Conservation (phyloP, 2,329 filamentous ascomycete species). For the Cladosporium halotolerans region DNA sequence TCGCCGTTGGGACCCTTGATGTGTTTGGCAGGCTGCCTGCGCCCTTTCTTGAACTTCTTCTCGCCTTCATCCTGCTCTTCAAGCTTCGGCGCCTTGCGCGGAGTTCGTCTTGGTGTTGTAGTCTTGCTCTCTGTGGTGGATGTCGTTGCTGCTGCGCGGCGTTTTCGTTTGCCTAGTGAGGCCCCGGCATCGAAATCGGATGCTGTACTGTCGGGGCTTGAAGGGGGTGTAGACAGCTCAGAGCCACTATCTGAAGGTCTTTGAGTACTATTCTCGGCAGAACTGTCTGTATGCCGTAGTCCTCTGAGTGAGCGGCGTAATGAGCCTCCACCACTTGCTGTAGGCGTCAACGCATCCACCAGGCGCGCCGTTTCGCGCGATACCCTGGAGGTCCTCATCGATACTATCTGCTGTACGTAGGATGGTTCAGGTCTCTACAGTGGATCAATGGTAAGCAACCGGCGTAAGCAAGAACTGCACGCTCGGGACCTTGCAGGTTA, state of each 20-base stretch:
- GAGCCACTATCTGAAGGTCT: slow-evolving; percentile 7
- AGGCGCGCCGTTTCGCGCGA: slow-evolving; percentile 22
- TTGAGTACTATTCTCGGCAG: slow-evolving; percentile 1
- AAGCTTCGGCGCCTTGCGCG: slow-evolving; percentile 24
- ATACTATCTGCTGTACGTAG: too few relatives aligned
- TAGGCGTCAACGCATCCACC: slow-evolving; percentile 14
- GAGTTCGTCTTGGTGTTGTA: slow-evolving; percentile 19
- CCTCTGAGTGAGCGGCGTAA: slow-evolving; percentile 19
- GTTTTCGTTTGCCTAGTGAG: slow-evolving; percentile 22
- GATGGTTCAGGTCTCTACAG: too few relatives aligned
- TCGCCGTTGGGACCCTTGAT: slow-evolving; percentile 28
- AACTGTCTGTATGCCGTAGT: slow-evolving; percentile 14
- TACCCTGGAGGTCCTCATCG: slow-evolving; percentile 21
- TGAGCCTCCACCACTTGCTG: slow-evolving; percentile 10
- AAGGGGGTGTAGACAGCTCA: slow-evolving; percentile 15
- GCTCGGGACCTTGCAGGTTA: too few relatives aligned
- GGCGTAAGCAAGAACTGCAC: too few relatives aligned
- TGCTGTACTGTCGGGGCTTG: slow-evolving; percentile 11
- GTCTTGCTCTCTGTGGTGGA: slow-evolving; percentile 12
- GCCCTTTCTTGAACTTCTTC: slow-evolving; percentile 15
- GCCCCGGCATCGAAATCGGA: slow-evolving; percentile 5
- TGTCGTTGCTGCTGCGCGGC: slow-evolving; percentile 14
- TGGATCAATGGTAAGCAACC: too few relatives aligned
- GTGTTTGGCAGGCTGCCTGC: slow-evolving; percentile 28
- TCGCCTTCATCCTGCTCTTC: slow-evolving; percentile 12